These are phyloP conservation scores for Yamadazyma diospyri DNA, from an alignment of 1,139 yeast genomes.

Conservation along the genomic window DNA sequence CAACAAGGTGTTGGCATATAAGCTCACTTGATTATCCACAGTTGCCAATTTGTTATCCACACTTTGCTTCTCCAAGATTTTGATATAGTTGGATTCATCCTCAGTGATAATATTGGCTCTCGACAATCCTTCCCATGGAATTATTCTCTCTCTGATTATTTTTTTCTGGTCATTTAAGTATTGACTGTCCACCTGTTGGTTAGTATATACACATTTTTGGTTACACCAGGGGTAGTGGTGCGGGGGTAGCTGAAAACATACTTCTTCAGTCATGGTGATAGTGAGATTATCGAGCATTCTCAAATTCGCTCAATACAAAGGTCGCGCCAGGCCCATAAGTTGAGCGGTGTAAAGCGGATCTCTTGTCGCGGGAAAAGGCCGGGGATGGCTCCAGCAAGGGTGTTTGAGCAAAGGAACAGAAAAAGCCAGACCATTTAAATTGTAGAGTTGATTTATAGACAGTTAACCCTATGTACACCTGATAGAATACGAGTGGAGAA, in stretches of 20 bases:
- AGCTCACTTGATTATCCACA: conserved; percentile 42
- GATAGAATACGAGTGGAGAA: conserved; percentile 4
- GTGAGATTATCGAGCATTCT: no score
- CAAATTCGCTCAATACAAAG: conserved; percentile 1
- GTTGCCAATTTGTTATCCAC: conserved; percentile 36
- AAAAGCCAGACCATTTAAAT: no score
- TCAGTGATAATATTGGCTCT: conserved; percentile 66
- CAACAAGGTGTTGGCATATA: conserved; percentile 56
- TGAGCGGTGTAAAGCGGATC: no score
- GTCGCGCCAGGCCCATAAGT: no score
- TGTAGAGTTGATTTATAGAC: no score
- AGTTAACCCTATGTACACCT: no score
- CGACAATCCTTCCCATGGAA: conserved; percentile 91
- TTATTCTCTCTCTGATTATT: conserved; percentile 74
- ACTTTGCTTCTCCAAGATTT: conserved; percentile 58
- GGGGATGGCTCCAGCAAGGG: no score
- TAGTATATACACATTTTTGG: conserved; percentile 2
- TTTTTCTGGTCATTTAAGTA: conserved; percentile 72
- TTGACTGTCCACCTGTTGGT: conserved; percentile 47
- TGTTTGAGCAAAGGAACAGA: no score
- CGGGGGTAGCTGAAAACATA: conserved; percentile 1
- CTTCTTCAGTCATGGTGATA: conserved; percentile 5
- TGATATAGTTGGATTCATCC: conserved; percentile 65
- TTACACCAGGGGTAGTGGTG: neutral
- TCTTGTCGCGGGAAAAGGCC: no score